These are phyloP conservation scores for Suhomyces wounanorum DNA, from an alignment of 1,139 yeast species.

Conservation along the genomic window DNA sequence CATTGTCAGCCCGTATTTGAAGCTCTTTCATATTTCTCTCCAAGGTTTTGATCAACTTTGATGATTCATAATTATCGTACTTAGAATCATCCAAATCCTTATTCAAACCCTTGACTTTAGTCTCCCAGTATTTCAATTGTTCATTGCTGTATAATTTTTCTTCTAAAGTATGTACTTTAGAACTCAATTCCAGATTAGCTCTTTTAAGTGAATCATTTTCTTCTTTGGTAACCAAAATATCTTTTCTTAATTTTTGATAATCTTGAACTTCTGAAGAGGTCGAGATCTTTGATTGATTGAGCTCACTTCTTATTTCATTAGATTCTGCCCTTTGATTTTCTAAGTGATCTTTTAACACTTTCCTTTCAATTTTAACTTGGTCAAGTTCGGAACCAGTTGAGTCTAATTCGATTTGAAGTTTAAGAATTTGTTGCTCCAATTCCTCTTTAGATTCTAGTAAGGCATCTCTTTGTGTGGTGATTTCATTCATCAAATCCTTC, in stretches of 20 bases:
- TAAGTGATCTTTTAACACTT: conserved; percentile 39
- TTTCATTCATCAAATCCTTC: conserved; percentile 53
- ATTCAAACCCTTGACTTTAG: conserved; percentile 36
- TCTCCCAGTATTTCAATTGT: conserved; percentile 48
- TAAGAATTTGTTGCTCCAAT: conserved; percentile 49
- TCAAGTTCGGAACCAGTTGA: conserved; percentile 39
- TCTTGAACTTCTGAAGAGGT: conserved; percentile 37
- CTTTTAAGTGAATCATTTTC: conserved; percentile 46
- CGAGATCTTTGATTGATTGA: conserved; percentile 37
- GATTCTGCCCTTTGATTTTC: conserved; percentile 38
- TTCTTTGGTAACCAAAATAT: conserved; percentile 40
- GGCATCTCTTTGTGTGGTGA: conserved; percentile 51
- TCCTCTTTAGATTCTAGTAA: conserved; percentile 49
- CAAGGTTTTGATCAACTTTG: conserved; percentile 32
- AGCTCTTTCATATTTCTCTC: conserved; percentile 40
- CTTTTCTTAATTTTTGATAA: conserved; percentile 41
- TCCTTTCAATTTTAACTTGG: conserved; percentile 33
- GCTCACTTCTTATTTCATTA: conserved; percentile 35
- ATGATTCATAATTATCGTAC: conserved; percentile 33
- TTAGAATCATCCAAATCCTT: conserved; percentile 34
- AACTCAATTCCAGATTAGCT: conserved; percentile 37
- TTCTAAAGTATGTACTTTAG: conserved; percentile 38
- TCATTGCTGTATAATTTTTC: conserved; percentile 48
- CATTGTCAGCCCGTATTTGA: conserved; percentile 40
- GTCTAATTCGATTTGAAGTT: conserved; percentile 47